Conservation (phyloP, 2,329 filamentous ascomycete genomes). For the Colletotrichum sp. region DNA sequence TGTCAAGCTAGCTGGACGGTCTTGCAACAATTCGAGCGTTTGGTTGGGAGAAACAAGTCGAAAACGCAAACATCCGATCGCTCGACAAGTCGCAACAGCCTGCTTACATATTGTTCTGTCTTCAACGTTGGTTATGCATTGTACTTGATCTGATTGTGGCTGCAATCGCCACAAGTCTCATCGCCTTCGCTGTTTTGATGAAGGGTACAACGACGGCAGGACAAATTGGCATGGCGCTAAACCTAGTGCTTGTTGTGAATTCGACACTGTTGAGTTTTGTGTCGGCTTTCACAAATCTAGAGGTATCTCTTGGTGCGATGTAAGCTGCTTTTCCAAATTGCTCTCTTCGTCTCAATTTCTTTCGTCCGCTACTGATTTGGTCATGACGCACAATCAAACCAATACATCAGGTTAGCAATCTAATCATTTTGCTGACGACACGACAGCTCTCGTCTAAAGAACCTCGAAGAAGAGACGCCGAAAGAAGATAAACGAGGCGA, state of each 20-base stretch:
- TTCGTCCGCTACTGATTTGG: neutral
- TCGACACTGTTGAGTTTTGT: conserved; percentile 31
- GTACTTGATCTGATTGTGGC: conserved; percentile 55
- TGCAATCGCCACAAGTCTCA: conserved; percentile 48
- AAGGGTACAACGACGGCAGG: conserved; percentile 10
- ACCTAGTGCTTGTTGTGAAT: conserved; percentile 29
- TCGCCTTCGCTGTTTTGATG: conserved; percentile 44
- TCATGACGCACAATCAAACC: too few species aligned
- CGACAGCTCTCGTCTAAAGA: conserved; percentile 26
- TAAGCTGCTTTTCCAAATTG: neutral
- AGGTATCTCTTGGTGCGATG: conserved; percentile 32
- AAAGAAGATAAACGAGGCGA: conserved; percentile 30
- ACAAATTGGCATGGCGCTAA: conserved; percentile 26
- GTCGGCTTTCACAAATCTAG: conserved; percentile 34
- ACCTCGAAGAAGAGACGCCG: conserved; percentile 29
- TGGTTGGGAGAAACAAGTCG: conserved; percentile 51
- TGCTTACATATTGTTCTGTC: conserved; percentile 60
- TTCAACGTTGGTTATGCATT: conserved; percentile 62
- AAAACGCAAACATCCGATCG: conserved; percentile 48
- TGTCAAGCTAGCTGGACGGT: conserved; percentile 36
- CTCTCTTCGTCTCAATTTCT: neutral
- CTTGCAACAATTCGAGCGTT: conserved; percentile 59
- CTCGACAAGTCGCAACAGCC: conserved; percentile 61
- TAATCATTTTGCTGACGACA: neutral
- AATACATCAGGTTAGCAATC: too few species aligned